Conservation (phyloP, 1,284 basidiomycete genomes). For the Microbotryum intermedium region DNA sequence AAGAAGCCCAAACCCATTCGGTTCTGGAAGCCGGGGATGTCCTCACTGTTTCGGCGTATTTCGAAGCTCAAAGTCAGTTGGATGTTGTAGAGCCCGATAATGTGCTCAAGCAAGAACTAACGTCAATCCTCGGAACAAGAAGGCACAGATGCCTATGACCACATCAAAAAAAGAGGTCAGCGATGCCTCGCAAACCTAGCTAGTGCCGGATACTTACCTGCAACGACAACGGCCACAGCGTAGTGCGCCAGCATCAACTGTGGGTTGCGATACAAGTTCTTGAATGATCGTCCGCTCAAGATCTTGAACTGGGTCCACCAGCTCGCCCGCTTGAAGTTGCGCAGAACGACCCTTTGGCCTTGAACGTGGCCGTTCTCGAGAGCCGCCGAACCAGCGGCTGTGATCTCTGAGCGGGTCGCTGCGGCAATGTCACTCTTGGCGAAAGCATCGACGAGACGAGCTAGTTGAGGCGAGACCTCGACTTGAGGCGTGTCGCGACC, state of each 20-base stretch:
- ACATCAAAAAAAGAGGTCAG: conserved; percentile 9
- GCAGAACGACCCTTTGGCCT: conserved; percentile 55
- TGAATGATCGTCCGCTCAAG: conserved; percentile 90
- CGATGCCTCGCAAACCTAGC: neutral
- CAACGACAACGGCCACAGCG: conserved; percentile 68
- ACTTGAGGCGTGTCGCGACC: conserved; percentile 41
- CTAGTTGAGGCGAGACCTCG: conserved; percentile 57
- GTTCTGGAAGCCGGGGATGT: conserved; percentile 91
- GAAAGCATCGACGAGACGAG: conserved; percentile 65
- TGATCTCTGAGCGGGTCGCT: conserved; percentile 57
- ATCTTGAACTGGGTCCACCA: conserved; percentile 86
- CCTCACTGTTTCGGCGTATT: conserved; percentile 52
- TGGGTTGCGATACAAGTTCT: conserved; percentile 83
- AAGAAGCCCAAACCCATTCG: conserved; percentile 86
- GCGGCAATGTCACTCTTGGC: conserved; percentile 58
- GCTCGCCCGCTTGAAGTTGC: conserved; percentile 72
- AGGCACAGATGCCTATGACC: conserved; percentile 60
- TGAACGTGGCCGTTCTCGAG: conserved; percentile 40
- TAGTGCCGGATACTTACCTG: conserved; percentile 49
- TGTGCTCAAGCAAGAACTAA: conserved; percentile 39
- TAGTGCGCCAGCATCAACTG: conserved; percentile 87
- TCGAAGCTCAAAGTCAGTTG: conserved; percentile 7
- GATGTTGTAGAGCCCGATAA: conserved; percentile 8
- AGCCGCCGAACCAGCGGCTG: conserved; percentile 42
- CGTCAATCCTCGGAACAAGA: conserved; percentile 70